phyloP scores from a whole-genome alignment of 768 basidiomycete species.

The Boletellus sp. region DNA sequence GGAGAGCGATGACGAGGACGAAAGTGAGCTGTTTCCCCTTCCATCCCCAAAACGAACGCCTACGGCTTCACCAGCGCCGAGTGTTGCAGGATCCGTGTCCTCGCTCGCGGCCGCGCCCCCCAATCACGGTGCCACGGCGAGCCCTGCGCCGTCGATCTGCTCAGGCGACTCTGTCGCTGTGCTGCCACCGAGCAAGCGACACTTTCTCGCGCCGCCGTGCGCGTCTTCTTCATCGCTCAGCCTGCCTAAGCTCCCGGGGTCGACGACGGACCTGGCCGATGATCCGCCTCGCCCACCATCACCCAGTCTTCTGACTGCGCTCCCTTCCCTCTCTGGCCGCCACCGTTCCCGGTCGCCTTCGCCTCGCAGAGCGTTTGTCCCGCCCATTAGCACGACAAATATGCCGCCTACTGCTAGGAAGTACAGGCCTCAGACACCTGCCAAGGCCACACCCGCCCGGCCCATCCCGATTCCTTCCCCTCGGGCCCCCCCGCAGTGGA shows the following conservation, averaged over 20 bases:
- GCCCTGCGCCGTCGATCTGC: slow-evolving; percentile 16
- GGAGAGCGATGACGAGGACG: slow-evolving; percentile 46
- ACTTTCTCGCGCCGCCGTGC: slow-evolving; percentile 16
- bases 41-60: slow-evolving; percentile 59
- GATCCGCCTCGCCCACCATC: slow-evolving; percentile 17
- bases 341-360: slow-evolving; percentile 1
- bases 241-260: slow-evolving; percentile 16
- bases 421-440: background rate
- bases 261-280: slow-evolving; percentile 6
- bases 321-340: slow-evolving; percentile 25
- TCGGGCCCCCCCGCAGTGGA: background rate
- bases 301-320: slow-evolving; percentile 19
- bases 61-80: slow-evolving; percentile 36
- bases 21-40: slow-evolving; percentile 54
- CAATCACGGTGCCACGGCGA: background rate
- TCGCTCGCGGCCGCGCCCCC: slow-evolving; percentile 15
- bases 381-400: too few species aligned
- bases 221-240: slow-evolving; percentile 28
- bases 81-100: slow-evolving; percentile 29
- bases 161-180: slow-evolving; percentile 12
- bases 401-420: too few species aligned
- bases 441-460: background rate
- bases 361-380: background rate
- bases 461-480: background rate
- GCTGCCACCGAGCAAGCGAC: background rate